Percentiles rank a stretch among this genome's conserved stretches.
These are phyloP conservation scores for Colletotrichum ledebouriae DNA, from an alignment of 2,329 filamentous ascomycete genomes.

Conservation along the genomic window DNA sequence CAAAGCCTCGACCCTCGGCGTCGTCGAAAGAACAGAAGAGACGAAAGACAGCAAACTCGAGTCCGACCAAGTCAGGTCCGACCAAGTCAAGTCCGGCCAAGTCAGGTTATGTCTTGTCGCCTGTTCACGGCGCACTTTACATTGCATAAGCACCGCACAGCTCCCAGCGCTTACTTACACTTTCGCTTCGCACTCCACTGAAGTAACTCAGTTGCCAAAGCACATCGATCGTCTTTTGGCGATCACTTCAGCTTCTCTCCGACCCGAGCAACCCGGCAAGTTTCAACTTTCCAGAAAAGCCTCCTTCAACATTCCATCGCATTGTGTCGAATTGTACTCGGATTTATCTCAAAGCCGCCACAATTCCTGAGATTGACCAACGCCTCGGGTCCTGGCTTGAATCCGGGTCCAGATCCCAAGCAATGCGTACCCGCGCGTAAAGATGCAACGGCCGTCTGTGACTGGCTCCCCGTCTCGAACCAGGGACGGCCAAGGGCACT, in stretches of 20 bases:
- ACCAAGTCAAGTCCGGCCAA: constrained; percentile 13
- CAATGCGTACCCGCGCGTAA: too few relatives aligned
- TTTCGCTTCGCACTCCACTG: constrained; percentile 32
- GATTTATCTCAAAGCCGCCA: constrained; percentile 19
- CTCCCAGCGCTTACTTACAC: constrained; percentile 23
- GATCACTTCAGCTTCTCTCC: constrained; percentile 11
- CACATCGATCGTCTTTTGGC: background rate
- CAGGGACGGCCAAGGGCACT: too few relatives aligned
- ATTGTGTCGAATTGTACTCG: constrained; percentile 12
- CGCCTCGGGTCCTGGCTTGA: constrained; percentile 30
- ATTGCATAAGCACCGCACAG: constrained; percentile 10
- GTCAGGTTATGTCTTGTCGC: constrained; percentile 19
- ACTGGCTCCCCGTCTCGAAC: too few relatives aligned
- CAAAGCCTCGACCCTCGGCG: constrained; percentile 20
- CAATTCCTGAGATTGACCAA: constrained; percentile 8
- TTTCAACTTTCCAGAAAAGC: constrained; percentile 30
- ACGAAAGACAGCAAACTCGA: constrained; percentile 22
- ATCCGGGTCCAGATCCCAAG: constrained; percentile 29
- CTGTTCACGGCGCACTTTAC: background rate
- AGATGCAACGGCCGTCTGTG: too few relatives aligned
- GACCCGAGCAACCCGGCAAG: constrained; percentile 28
- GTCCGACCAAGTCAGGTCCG: constrained; percentile 2
- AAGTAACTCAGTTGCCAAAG: background rate
- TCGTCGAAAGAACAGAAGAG: constrained; percentile 33
- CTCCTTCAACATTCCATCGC: constrained; percentile 11